A percentile compares a stretch with the other conserved stretches of the same genome.
phyloP scores from a whole-genome alignment of 169 alveolate genomes.

The Plasmodium vivax region DNA sequence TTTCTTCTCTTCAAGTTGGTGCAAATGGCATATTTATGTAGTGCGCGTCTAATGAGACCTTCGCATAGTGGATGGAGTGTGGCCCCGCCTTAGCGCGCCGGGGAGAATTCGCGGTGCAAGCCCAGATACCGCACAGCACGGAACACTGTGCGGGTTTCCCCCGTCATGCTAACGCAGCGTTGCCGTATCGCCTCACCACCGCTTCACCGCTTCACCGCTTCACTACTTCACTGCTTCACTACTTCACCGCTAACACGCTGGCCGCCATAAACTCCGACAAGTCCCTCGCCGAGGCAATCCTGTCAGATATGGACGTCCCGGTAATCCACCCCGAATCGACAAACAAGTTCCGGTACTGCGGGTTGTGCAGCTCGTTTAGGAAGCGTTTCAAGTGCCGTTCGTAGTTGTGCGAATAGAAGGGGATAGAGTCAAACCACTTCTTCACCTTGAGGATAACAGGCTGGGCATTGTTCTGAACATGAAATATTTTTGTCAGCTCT shows the following conservation, averaged over 20 bases:
- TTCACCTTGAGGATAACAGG: constrained; percentile 41
- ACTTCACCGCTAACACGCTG: not conserved
- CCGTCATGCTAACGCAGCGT: not conserved
- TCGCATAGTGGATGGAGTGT: not conserved
- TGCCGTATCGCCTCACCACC: not conserved
- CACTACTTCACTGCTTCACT: not conserved
- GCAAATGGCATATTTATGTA: not conserved
- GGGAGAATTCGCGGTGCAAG: not conserved
- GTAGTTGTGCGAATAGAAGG: constrained; percentile 42
- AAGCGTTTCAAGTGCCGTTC: constrained; percentile 11
- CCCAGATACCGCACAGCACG: not conserved
- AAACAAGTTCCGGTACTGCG: constrained; percentile 16
- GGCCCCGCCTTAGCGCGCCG: not conserved
- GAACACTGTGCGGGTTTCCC: not conserved
- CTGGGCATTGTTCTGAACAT: constrained; percentile 7
- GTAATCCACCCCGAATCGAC: constrained; percentile 66
- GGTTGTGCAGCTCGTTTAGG: constrained; percentile 15
- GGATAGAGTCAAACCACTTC: constrained; percentile 51
- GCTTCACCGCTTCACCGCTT: no score
- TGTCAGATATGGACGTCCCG: constrained; percentile 67
- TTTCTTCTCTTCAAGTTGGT: not conserved
- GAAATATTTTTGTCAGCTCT: constrained; percentile 7
- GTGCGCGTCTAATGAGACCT: not conserved
- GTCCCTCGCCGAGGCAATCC: constrained; percentile 41
- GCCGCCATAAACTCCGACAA: constrained; percentile 20